Evolutionary conservation across 1,139 yeast genomes (phyloP).

Genomic region (Protomyces pachydermus): DNA sequence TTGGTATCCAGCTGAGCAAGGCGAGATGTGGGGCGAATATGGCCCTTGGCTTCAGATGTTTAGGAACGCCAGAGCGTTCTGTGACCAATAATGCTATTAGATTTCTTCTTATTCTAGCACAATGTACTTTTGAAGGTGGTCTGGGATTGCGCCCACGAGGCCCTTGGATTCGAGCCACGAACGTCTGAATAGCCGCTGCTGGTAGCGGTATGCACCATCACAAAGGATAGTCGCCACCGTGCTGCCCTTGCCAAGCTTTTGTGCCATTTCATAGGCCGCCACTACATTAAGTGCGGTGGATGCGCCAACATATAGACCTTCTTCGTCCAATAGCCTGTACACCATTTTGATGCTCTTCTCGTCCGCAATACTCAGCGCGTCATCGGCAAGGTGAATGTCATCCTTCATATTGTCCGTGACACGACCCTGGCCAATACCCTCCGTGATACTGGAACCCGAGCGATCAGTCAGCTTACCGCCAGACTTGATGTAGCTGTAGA

Average conservation of each 20-base stretch:
- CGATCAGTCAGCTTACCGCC: constrained; percentile 59
- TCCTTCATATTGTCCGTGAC: constrained; percentile 75
- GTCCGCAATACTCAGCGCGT: constrained; percentile 66
- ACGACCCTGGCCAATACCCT: constrained; percentile 94
- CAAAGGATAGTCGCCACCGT: constrained; percentile 81
- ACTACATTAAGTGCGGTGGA: constrained; percentile 79
- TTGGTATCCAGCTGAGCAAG: constrained; percentile 74
- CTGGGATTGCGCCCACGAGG: constrained; percentile 62
- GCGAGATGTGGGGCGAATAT: constrained; percentile 59
- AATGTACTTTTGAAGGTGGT: constrained; percentile 54
- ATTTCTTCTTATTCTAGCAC: constrained; percentile 7
- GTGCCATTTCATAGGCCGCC: constrained; percentile 71
- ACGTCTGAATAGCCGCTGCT: constrained; percentile 59
- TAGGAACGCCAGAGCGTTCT: constrained; percentile 86
- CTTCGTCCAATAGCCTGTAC: constrained; percentile 75
- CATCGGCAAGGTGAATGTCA: constrained; percentile 72
- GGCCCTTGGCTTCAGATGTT: constrained; percentile 97
- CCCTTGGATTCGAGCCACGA: constrained; percentile 70
- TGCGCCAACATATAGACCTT: constrained; percentile 87
- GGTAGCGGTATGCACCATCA: constrained; percentile 38
- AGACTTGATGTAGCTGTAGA: constrained; percentile 68
- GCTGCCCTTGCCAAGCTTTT: constrained; percentile 68
- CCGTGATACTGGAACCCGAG: constrained; percentile 81
- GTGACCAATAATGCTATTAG: not conserved
- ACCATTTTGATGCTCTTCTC: constrained; percentile 72